Conservation (phyloP, 768 basidiomycete genomes). For the Psilocybe sp. region DNA sequence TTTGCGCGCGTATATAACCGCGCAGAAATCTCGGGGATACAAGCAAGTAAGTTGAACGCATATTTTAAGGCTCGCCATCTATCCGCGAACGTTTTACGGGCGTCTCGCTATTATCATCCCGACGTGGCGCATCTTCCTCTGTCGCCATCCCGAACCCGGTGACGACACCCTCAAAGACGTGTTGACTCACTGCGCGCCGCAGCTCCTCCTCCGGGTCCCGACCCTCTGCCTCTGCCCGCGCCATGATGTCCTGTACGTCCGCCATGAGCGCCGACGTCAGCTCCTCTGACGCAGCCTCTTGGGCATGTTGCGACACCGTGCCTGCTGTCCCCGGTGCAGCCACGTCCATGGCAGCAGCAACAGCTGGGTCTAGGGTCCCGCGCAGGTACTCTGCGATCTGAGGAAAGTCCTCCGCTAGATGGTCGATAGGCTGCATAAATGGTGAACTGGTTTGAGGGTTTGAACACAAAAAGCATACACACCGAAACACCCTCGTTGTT, state of each 20-base stretch:
- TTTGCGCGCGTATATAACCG: too few relatives aligned
- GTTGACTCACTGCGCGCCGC: slow-evolving; percentile 54
- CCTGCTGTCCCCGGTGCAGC: slow-evolving; percentile 7
- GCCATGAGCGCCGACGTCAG: slow-evolving; percentile 67
- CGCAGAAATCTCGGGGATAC: too few relatives aligned
- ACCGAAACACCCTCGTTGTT: slow-evolving; percentile 81
- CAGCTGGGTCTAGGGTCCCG: slow-evolving; percentile 27
- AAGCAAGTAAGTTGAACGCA: too few relatives aligned
- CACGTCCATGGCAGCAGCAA: slow-evolving; percentile 16
- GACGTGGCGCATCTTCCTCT: slow-evolving; percentile 15
- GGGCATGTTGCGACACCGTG: slow-evolving; percentile 60
- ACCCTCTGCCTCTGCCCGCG: slow-evolving; percentile 50
- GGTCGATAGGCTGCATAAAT: slow-evolving; percentile 57
- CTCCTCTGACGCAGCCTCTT: slow-evolving; percentile 66
- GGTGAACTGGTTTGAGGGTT: slow-evolving; percentile 5
- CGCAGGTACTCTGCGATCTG: slow-evolving; percentile 63
- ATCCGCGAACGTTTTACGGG: slow-evolving; percentile 33
- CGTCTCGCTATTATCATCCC: slow-evolving; percentile 20
- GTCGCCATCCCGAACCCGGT: slow-evolving; percentile 53
- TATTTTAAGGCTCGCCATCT: slow-evolving; percentile 13
- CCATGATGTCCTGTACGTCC: slow-evolving; percentile 66
- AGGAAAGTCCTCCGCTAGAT: slow-evolving; percentile 70
- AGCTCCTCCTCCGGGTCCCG: slow-evolving; percentile 69
- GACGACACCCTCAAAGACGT: slow-evolving; percentile 65
- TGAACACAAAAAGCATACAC: slow-evolving; percentile 25